These are phyloP conservation scores for Stagonosporopsis vannaccii DNA, from an alignment of 2,329 filamentous ascomycete genomes.

Conservation along the genomic window DNA sequence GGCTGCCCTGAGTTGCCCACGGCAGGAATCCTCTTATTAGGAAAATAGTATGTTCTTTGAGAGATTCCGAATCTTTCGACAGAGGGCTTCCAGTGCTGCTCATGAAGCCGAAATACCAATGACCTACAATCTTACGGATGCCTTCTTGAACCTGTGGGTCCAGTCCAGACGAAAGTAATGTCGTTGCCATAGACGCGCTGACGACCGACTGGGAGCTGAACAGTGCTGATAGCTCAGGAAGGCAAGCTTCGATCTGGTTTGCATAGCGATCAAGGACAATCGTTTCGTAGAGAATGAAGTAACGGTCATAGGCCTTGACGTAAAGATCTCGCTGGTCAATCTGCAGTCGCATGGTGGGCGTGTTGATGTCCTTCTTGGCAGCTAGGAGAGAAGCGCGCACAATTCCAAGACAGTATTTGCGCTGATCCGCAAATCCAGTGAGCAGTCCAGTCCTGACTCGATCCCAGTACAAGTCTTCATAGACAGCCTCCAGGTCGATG, in stretches of 20 bases:
- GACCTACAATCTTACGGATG: slow-evolving; percentile 55
- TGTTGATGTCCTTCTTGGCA: slow-evolving; percentile 36
- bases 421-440: slow-evolving; percentile 54
- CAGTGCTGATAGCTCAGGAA: slow-evolving; percentile 52
- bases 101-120: slow-evolving; percentile 52
- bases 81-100: slow-evolving; percentile 10
- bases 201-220: slow-evolving; percentile 47
- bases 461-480: slow-evolving; percentile 51
- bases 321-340: slow-evolving; percentile 26
- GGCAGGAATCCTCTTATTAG: slow-evolving; percentile 53
- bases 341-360: slow-evolving; percentile 31
- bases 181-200: slow-evolving; percentile 52
- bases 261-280: slow-evolving; percentile 58
- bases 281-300: slow-evolving; percentile 56
- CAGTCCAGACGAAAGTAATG: slow-evolving; percentile 52
- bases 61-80: not conserved
- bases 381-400: slow-evolving; percentile 51
- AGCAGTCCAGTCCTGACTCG: slow-evolving; percentile 49
- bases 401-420: slow-evolving; percentile 57
- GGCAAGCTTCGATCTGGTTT: slow-evolving; percentile 57
- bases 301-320: slow-evolving; percentile 51
- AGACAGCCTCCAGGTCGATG: slow-evolving; percentile 30
- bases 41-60: slow-evolving; percentile 42
- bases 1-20: slow-evolving; percentile 56
- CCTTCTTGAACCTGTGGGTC: slow-evolving; percentile 54